A percentile compares a stretch with the other conserved stretches of the same genome.
These are phyloP conservation scores for Phragmites australis DNA, from an alignment of 176 grass and related monocot genomes.

Conservation along the genomic window DNA sequence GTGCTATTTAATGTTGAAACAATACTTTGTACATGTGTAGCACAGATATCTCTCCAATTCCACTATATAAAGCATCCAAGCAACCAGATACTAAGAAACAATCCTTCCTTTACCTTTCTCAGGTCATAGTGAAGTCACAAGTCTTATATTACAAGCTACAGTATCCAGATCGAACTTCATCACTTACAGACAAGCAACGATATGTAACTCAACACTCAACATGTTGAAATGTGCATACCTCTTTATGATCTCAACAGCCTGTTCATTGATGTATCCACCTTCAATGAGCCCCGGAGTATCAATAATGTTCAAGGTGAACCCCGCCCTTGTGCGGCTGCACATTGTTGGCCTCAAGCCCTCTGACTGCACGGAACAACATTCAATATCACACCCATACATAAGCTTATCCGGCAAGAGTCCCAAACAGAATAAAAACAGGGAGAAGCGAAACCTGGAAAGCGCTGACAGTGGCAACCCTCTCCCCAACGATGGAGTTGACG, in stretches of 20 bases:
- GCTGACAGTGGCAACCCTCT: constrained; percentile 76
- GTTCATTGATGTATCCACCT: constrained; percentile 95
- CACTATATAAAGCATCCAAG: neutral
- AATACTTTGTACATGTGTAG: neutral
- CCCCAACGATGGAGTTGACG: constrained; percentile 85
- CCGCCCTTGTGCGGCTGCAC: constrained; percentile 67
- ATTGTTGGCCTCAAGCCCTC: constrained; percentile 88
- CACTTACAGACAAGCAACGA: neutral
- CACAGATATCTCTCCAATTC: neutral
- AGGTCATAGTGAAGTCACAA: neutral
- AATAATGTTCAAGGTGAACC: constrained; percentile 95
- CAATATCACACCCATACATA: neutral
- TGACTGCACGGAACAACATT: constrained; percentile 52
- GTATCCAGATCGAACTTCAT: neutral
- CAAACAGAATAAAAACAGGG: neutral
- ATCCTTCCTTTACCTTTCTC: neutral
- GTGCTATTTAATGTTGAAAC: neutral
- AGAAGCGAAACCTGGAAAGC: constrained; percentile 78
- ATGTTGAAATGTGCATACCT: constrained; percentile 46
- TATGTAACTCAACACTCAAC: neutral
- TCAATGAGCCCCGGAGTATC: constrained; percentile 94
- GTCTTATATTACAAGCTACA: neutral
- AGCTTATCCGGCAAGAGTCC: neutral
- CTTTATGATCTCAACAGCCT: constrained; percentile 95
- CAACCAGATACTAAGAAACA: constrained; percentile 25